Conservation (phyloP, 1,284 basidiomycete genomes). For the Ganoderma boninense region DNA sequence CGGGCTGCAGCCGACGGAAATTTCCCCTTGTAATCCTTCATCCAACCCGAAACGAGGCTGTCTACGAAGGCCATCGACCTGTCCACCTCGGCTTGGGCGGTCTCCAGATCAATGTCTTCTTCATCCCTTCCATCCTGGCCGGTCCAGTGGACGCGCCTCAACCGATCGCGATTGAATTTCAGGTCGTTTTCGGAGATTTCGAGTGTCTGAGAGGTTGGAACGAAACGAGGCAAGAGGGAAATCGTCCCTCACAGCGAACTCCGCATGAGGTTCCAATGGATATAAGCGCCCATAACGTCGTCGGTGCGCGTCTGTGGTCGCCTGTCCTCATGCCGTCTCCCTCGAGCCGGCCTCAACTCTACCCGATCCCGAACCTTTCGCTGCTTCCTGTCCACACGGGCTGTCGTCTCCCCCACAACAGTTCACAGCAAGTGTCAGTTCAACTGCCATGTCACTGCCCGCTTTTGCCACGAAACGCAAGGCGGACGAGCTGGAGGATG, state of each 20-base stretch:
- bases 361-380: not conserved
- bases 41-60: slow-evolving; percentile 76
- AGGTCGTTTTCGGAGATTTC: not conserved
- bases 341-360: not conserved
- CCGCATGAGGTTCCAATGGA: not conserved
- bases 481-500: slow-evolving; percentile 31
- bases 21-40: slow-evolving; percentile 56
- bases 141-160: not conserved
- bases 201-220: not conserved
- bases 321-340: not conserved
- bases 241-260: not conserved
- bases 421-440: slow-evolving; percentile 1
- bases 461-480: slow-evolving; percentile 13
- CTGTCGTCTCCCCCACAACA: not conserved
- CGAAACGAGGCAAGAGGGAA: not conserved
- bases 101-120: slow-evolving; percentile 67
- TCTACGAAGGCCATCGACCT: slow-evolving; percentile 79
- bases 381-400: not conserved
- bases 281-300: not conserved
- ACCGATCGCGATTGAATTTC: not conserved
- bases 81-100: slow-evolving; percentile 79
- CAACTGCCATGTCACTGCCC: not conserved
- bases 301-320: not conserved
- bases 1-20: slow-evolving; percentile 32
- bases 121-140: slow-evolving; percentile 31